Evolutionary conservation across 148 eudicot species (phyloP).

Genomic region (Heliosperma pusillum): DNA sequence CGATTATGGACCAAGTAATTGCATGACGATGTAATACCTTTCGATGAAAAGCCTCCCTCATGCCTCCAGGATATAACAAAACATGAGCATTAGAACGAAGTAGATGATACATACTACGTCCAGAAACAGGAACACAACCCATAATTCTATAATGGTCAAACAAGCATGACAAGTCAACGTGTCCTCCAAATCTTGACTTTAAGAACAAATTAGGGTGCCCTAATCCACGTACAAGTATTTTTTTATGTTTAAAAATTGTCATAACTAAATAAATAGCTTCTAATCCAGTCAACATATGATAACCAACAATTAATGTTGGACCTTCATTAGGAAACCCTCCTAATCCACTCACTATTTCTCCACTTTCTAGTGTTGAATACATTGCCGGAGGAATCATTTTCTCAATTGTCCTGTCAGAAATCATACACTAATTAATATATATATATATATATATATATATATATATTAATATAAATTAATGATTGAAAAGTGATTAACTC

Average conservation of each 20-base stretch:
- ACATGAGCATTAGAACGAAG: slow-evolving; percentile 54
- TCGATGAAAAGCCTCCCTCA: slow-evolving; percentile 73
- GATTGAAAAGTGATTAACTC: too few species aligned
- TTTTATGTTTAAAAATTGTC: slow-evolving; percentile 35
- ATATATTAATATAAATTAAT: too few species aligned
- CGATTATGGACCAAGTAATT: too few species aligned
- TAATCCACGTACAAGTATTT: slow-evolving; percentile 51
- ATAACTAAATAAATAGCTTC: slow-evolving; percentile 45
- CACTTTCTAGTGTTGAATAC: slow-evolving; percentile 61
- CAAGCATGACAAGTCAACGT: slow-evolving; percentile 33
- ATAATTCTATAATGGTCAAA: slow-evolving; percentile 38
- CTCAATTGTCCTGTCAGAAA: slow-evolving; percentile 36
- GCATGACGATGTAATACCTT: slow-evolving; percentile 42
- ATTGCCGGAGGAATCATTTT: slow-evolving; percentile 50
- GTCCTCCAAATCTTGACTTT: slow-evolving; percentile 31
- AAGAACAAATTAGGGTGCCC: slow-evolving; percentile 68
- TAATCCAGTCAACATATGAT: slow-evolving; percentile 64
- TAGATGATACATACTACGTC: slow-evolving; percentile 43
- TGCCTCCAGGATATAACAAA: slow-evolving; percentile 69
- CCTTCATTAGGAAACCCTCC: slow-evolving; percentile 65
- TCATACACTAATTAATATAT: too few species aligned
- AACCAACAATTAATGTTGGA: slow-evolving; percentile 67
- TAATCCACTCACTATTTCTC: slow-evolving; percentile 57
- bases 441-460: not conserved
- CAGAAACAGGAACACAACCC: slow-evolving; percentile 77